A percentile compares a stretch with the other conserved stretches of the same genome.
Conservation (phyloP, 257 asterid species). For the Solanum microdontum region DNA sequence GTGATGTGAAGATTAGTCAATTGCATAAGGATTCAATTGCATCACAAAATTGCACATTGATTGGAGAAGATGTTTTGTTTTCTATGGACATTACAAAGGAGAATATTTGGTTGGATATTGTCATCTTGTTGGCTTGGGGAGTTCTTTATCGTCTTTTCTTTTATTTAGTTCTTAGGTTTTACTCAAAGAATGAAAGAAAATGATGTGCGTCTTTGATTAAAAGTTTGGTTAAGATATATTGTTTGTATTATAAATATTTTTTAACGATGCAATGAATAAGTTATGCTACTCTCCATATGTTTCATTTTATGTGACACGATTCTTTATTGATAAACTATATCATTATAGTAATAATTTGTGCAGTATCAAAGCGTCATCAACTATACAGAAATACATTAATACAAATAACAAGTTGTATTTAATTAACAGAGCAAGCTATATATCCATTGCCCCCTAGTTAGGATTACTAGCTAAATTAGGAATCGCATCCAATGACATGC, state of each 20-base stretch:
- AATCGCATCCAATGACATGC: neutral
- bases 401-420: too few species aligned
- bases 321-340: neutral
- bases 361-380: too few species aligned
- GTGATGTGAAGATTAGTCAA: conserved; percentile 48
- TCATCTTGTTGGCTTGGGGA: conserved; percentile 55
- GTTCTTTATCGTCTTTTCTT: conserved; percentile 47
- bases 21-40: conserved; percentile 35
- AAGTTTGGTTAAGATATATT: neutral
- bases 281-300: neutral
- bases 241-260: neutral
- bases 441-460: neutral
- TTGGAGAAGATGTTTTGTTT: conserved; percentile 63
- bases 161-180: conserved; percentile 49
- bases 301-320: neutral
- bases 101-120: conserved; percentile 42
- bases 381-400: too few species aligned
- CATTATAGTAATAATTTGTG: neutral
- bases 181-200: conserved; percentile 53
- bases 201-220: conserved; percentile 5
- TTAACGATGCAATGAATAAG: neutral
- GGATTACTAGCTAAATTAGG: neutral
- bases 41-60: conserved; percentile 36
- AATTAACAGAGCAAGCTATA: neutral
- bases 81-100: conserved; percentile 47